Percentiles rank a stretch among this genome's conserved stretches.
These are phyloP conservation scores for Beta lomatogona DNA, from an alignment of 179 eudicot genomes.

Conservation along the genomic window DNA sequence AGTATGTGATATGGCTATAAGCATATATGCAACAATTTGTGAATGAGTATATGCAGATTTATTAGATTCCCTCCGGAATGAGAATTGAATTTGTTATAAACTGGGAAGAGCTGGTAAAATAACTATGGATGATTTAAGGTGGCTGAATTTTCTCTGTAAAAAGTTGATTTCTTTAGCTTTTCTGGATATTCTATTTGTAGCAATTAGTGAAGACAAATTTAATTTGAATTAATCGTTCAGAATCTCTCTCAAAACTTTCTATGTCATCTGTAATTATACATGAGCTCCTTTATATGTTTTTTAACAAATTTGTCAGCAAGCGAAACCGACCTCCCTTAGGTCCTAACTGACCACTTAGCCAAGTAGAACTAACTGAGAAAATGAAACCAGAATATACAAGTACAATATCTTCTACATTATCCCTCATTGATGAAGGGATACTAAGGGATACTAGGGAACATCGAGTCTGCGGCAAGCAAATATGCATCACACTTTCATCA, in stretches of 20 bases:
- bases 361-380: background rate
- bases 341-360: background rate
- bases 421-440: background rate
- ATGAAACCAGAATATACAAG: background rate
- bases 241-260: background rate
- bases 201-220: background rate
- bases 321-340: background rate
- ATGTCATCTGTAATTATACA: background rate
- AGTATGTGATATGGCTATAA: no score
- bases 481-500: no score
- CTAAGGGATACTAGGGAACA: background rate
- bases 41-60: no score
- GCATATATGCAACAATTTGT: no score
- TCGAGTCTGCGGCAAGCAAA: background rate
- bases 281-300: background rate
- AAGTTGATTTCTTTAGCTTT: no score
- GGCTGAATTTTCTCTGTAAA: background rate
- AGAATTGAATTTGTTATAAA: no score
- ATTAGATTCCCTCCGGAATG: no score
- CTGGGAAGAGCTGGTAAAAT: background rate
- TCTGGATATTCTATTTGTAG: background rate
- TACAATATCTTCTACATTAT: background rate
- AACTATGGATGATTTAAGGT: background rate
- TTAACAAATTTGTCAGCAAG: background rate
- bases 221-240: background rate